Conservation (phyloP, 2,329 filamentous ascomycete genomes). For the Sarocladium strictum region DNA sequence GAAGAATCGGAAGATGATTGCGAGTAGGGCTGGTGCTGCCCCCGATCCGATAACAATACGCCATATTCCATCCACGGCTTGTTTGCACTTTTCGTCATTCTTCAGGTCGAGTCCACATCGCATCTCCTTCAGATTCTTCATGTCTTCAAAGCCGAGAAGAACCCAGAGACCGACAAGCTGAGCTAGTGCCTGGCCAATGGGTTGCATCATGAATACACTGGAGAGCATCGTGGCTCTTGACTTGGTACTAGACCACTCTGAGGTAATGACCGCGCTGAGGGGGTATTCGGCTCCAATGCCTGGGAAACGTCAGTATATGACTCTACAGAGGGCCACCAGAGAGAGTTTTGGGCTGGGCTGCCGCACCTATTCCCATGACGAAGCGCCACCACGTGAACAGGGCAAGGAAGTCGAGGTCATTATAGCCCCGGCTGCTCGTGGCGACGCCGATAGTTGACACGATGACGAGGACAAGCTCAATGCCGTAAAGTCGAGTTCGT, state of each 20-base stretch:
- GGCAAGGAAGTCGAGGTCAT: constrained; percentile 41
- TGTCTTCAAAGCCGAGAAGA: constrained; percentile 6
- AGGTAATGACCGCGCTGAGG: constrained; percentile 59
- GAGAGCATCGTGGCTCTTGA: constrained; percentile 64
- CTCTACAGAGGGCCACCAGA: constrained; percentile 9
- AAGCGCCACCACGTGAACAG: constrained; percentile 27
- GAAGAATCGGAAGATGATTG: constrained; percentile 56
- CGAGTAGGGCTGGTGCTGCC: constrained; percentile 56
- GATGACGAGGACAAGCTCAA: constrained; percentile 50
- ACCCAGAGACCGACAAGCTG: constrained; percentile 26
- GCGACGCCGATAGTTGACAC: constrained; percentile 48
- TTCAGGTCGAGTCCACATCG: constrained; percentile 29
- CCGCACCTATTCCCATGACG: constrained; percentile 3
- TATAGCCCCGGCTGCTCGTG: constrained; percentile 25
- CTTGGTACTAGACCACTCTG: constrained; percentile 57
- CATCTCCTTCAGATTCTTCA: constrained; percentile 2
- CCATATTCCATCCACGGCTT: constrained; percentile 55
- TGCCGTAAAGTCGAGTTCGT: constrained; percentile 50
- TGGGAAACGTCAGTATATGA: constrained; percentile 17
- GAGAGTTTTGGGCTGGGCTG: neutral
- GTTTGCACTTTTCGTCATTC: constrained; percentile 38
- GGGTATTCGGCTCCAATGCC: constrained; percentile 66
- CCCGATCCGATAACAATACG: constrained; percentile 61
- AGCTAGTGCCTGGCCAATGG: constrained; percentile 59
- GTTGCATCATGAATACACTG: constrained; percentile 64